Evolutionary conservation across 2,329 filamentous ascomycete genomes (phyloP).

Genomic region (Beauveria bassiana): DNA sequence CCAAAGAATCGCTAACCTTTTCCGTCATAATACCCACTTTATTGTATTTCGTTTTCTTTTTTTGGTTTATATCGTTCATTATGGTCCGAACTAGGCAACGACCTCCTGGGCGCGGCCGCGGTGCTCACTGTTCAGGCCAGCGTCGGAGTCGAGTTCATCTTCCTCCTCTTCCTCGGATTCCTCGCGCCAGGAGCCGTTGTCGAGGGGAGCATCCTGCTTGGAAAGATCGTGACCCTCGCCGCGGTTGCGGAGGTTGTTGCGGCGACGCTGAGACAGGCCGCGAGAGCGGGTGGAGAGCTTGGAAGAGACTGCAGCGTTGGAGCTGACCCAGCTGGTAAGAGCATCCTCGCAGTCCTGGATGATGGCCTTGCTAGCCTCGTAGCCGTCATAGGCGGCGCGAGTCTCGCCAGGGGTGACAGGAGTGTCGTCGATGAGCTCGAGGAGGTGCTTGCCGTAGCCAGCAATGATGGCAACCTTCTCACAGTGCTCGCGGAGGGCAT

Average conservation of each 20-base stretch:
- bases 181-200: conserved; percentile 75
- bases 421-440: conserved; percentile 92
- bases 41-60: background rate
- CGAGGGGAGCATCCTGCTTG: conserved; percentile 69
- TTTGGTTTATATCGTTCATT: background rate
- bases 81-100: conserved; percentile 28
- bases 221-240: conserved; percentile 76
- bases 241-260: conserved; percentile 59
- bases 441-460: conserved; percentile 94
- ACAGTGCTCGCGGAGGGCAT: conserved; percentile 92
- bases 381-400: conserved; percentile 90
- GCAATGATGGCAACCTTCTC: conserved; percentile 98
- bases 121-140: conserved; percentile 46
- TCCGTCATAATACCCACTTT: conserved; percentile 5
- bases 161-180: conserved; percentile 60
- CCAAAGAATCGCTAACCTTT: conserved; percentile 1
- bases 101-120: conserved; percentile 50
- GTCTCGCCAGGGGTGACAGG: conserved; percentile 97
- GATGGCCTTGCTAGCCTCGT: conserved; percentile 96
- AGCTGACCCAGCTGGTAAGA: conserved; percentile 91
- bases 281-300: conserved; percentile 83
- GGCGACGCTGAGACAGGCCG: conserved; percentile 77
- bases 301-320: conserved; percentile 80
- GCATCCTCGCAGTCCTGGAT: conserved; percentile 98
- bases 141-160: conserved; percentile 49